These are phyloP conservation scores for Peribolospora baueri DNA, from an alignment of 768 basidiomycete genomes.

Conservation along the genomic window DNA sequence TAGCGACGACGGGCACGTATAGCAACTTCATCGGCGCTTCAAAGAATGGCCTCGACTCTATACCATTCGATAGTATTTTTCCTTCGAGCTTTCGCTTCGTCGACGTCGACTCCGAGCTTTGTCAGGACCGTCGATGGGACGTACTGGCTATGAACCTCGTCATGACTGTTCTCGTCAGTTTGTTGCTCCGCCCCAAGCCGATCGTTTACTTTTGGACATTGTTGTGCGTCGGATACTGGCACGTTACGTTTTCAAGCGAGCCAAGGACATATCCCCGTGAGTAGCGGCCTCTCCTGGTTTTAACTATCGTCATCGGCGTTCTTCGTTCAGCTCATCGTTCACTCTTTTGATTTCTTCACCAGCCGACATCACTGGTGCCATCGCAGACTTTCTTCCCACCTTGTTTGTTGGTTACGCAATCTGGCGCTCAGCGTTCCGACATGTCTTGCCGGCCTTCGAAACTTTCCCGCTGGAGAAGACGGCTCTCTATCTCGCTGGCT, in stretches of 20 bases:
- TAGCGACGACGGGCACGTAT: slow-evolving; percentile 47
- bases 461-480: slow-evolving; percentile 45
- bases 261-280: slow-evolving; percentile 6
- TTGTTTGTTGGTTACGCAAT: slow-evolving; percentile 57
- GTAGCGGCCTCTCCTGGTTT: background rate
- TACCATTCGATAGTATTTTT: slow-evolving; percentile 50
- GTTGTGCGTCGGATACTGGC: slow-evolving; percentile 38
- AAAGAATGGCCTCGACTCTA: slow-evolving; percentile 39
- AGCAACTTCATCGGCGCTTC: slow-evolving; percentile 38
- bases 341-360: slow-evolving; percentile 28
- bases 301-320: background rate
- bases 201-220: slow-evolving; percentile 28
- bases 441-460: slow-evolving; percentile 43
- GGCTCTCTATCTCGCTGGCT: slow-evolving; percentile 49
- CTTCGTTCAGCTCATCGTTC: background rate
- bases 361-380: slow-evolving; percentile 45
- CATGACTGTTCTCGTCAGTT: slow-evolving; percentile 40
- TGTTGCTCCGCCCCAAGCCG: slow-evolving; percentile 44
- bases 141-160: slow-evolving; percentile 52
- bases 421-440: slow-evolving; percentile 52
- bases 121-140: slow-evolving; percentile 41
- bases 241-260: slow-evolving; percentile 47
- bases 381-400: slow-evolving; percentile 49
- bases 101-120: slow-evolving; percentile 30
- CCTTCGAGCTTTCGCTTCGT: slow-evolving; percentile 43